phyloP scores from a whole-genome alignment of 371 early-diverging fungal genomes.

The Mucor lusitanicus region DNA sequence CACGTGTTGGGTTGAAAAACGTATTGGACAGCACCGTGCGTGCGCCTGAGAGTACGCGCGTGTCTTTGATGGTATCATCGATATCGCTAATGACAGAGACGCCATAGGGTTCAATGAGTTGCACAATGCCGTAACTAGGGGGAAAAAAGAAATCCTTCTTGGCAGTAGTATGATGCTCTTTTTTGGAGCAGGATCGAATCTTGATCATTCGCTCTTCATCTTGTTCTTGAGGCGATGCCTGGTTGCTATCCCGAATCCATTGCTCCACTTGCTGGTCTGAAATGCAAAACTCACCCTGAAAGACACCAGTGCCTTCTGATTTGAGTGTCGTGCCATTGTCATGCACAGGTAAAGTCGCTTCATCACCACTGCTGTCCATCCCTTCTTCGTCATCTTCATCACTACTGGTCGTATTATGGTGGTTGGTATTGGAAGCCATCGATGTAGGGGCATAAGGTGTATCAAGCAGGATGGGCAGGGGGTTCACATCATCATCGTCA shows the following conservation, averaged over 20 bases:
- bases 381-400: background rate
- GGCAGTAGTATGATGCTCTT: background rate
- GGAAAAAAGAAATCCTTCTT: slow-evolving; percentile 7
- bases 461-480: background rate
- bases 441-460: background rate
- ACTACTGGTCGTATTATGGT: background rate
- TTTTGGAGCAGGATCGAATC: slow-evolving; percentile 11
- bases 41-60: slow-evolving; percentile 68
- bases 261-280: slow-evolving; percentile 14
- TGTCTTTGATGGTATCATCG: slow-evolving; percentile 89
- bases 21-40: slow-evolving; percentile 67
- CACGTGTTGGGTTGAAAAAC: slow-evolving; percentile 62
- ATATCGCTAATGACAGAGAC: slow-evolving; percentile 83
- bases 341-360: background rate
- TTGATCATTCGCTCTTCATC: slow-evolving; percentile 26
- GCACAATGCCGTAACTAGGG: slow-evolving; percentile 37
- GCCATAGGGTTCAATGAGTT: slow-evolving; percentile 61
- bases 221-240: background rate
- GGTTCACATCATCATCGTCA: background rate
- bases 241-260: slow-evolving; percentile 17
- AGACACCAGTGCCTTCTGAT: slow-evolving; percentile 18
- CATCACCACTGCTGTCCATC: background rate
- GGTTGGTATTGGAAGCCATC: background rate
- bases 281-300: slow-evolving; percentile 26
- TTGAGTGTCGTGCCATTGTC: background rate